Percentiles rank a stretch among this genome's conserved stretches.
Evolutionary conservation across 2,329 filamentous ascomycete genomes (phyloP).

Genomic region (Paecilomyces formosus): DNA sequence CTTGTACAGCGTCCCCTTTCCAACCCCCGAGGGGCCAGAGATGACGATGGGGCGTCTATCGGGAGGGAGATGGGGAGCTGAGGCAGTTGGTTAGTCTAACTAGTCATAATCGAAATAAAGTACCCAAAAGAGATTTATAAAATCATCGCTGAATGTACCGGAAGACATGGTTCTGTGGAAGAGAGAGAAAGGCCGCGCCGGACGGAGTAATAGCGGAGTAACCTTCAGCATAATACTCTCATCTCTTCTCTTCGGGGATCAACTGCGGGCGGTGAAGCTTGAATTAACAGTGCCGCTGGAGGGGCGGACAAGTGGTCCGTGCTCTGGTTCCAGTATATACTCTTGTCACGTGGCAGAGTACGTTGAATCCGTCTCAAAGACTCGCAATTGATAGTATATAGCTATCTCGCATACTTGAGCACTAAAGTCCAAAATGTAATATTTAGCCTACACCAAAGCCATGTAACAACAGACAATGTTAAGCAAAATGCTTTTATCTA

Average conservation of each 20-base stretch:
- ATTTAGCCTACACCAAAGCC: too few relatives aligned
- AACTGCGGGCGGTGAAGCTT: background rate
- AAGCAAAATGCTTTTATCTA: too few relatives aligned
- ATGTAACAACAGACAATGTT: too few relatives aligned
- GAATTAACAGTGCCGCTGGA: background rate
- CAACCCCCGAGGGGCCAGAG: slow-evolving; percentile 34
- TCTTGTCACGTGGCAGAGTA: background rate
- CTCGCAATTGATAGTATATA: too few relatives aligned
- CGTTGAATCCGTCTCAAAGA: too few relatives aligned
- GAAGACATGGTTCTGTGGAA: background rate
- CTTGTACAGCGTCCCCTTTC: slow-evolving; percentile 37
- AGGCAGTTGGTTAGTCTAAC: background rate
- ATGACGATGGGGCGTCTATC: slow-evolving; percentile 30
- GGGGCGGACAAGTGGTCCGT: background rate
- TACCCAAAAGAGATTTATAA: slow-evolving; percentile 5
- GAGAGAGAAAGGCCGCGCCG: background rate
- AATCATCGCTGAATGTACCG: background rate
- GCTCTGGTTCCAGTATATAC: background rate
- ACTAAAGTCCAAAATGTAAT: too few relatives aligned
- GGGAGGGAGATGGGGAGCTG: background rate
- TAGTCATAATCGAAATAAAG: background rate
- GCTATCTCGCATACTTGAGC: too few relatives aligned
- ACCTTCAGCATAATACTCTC: background rate
- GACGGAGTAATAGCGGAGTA: background rate
- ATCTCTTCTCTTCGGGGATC: background rate